Conservation (phyloP, 2,329 filamentous ascomycete species). For the Graphiopsis chlorocephala region DNA sequence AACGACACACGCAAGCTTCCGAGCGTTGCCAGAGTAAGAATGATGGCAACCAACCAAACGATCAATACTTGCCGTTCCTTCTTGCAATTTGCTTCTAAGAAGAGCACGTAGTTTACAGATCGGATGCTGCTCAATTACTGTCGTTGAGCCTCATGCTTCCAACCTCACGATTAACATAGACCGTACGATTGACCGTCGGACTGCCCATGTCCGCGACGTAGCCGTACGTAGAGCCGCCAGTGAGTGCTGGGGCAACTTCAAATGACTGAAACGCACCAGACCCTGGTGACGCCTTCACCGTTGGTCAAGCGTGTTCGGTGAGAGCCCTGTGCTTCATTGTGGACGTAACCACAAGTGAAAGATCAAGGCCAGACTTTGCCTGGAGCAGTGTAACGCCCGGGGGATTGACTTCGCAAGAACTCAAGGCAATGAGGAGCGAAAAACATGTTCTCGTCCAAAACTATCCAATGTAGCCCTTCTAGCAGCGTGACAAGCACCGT, state of each 20-base stretch:
- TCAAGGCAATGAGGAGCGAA: neutral
- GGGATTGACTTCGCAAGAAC: neutral
- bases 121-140: neutral
- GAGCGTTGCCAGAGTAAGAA: neutral
- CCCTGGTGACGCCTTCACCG: neutral
- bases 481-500: neutral
- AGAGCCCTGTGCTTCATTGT: neutral
- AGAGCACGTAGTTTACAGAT: neutral
- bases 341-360: neutral
- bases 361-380: neutral
- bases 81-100: neutral
- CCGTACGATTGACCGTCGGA: no score
- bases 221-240: neutral
- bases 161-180: neutral
- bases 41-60: neutral
- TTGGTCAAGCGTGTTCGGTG: accelerated
- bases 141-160: neutral
- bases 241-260: neutral
- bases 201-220: neutral
- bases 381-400: neutral
- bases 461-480: neutral
- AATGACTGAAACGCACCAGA: neutral
- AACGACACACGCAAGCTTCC: neutral
- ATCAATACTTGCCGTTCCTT: neutral
- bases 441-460: neutral